Conservation (phyloP, 169 alveolate genomes). For the Babesia microti region DNA sequence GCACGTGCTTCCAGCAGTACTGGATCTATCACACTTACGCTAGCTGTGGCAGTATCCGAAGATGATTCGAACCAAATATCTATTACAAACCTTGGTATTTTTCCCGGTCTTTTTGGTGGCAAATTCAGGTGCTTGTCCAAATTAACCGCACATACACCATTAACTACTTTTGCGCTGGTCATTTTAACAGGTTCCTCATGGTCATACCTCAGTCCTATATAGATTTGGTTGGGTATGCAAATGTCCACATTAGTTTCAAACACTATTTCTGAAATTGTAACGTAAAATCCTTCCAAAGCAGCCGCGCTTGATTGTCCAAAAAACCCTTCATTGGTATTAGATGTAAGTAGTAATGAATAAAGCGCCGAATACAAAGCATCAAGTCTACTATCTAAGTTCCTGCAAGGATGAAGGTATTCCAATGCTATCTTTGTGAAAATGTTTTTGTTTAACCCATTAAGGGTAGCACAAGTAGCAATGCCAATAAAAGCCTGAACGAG, state of each 20-base stretch:
- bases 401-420: slow-evolving; percentile 72
- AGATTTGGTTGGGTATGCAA: slow-evolving; percentile 11
- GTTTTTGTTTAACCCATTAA: slow-evolving; percentile 47
- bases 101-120: slow-evolving; percentile 64
- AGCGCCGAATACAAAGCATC: slow-evolving; percentile 67
- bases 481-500: slow-evolving; percentile 77
- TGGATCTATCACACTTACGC: slow-evolving; percentile 42
- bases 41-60: slow-evolving; percentile 39
- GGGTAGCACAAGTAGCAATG: slow-evolving; percentile 65
- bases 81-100: slow-evolving; percentile 58
- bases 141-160: no score
- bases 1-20: slow-evolving; percentile 41
- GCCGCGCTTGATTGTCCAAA: slow-evolving; percentile 10
- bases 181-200: slow-evolving; percentile 12
- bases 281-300: slow-evolving; percentile 14
- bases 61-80: slow-evolving; percentile 42
- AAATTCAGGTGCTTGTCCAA: no score
- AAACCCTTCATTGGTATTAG: slow-evolving; percentile 6
- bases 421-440: slow-evolving; percentile 54
- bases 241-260: slow-evolving; percentile 23
- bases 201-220: slow-evolving; percentile 40
- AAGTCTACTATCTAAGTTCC: slow-evolving; percentile 68
- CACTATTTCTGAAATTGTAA: no score
- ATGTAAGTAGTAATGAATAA: slow-evolving; percentile 38
- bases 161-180: slow-evolving; percentile 4